Conservation (phyloP, 2,329 filamentous ascomycete species). For the Pestalotiopsis sp. region DNA sequence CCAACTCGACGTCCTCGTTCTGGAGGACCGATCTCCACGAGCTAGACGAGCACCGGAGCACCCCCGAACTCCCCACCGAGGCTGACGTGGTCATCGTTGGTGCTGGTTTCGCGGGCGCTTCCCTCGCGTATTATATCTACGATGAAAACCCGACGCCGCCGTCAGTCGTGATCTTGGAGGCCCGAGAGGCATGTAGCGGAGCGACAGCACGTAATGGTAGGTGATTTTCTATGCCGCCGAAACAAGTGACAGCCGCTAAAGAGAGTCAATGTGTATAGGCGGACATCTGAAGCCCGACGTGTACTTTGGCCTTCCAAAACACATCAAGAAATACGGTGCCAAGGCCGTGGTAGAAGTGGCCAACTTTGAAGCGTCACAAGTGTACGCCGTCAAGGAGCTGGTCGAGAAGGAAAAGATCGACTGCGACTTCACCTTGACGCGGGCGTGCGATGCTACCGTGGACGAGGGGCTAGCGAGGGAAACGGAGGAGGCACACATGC, state of each 20-base stretch:
- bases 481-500: slow-evolving; percentile 3
- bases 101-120: slow-evolving; percentile 25
- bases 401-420: slow-evolving; percentile 38
- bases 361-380: slow-evolving; percentile 37
- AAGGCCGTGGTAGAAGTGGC: slow-evolving; percentile 28
- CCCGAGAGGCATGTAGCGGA: slow-evolving; percentile 21
- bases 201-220: slow-evolving; percentile 27
- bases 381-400: slow-evolving; percentile 34
- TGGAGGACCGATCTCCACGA: slow-evolving; percentile 1
- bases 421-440: slow-evolving; percentile 38
- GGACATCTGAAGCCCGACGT: slow-evolving; percentile 24
- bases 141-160: slow-evolving; percentile 16
- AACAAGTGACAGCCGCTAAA: neutral
- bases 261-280: slow-evolving; percentile 6
- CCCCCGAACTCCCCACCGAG: slow-evolving; percentile 15
- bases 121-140: slow-evolving; percentile 30
- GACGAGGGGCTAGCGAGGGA: slow-evolving; percentile 29
- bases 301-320: slow-evolving; percentile 25
- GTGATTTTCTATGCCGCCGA: neutral
- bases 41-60: slow-evolving; percentile 13
- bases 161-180: slow-evolving; percentile 20
- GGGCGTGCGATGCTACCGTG: slow-evolving; percentile 36
- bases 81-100: slow-evolving; percentile 27
- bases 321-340: slow-evolving; percentile 24
- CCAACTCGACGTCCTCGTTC: slow-evolving; percentile 2